Evolutionary conservation across 257 asterid species (phyloP), one percentile per base, ranked within the genome.

Genomic region (Solanum lignicaule): DNA sequence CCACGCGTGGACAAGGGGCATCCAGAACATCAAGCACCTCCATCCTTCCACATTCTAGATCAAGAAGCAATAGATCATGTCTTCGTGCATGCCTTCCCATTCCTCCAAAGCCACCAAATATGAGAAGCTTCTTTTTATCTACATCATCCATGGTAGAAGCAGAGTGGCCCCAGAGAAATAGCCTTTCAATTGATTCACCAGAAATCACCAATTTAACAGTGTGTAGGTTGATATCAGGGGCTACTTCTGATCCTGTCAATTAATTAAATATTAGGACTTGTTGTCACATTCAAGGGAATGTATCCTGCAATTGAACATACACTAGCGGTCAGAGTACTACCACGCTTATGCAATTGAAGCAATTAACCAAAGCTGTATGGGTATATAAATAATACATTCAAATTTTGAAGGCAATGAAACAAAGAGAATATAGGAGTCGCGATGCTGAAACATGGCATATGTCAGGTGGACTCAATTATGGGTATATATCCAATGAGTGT

Each of bases 81-180:
- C 96, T 92, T 35, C 99, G 96, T 76, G 93, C 93, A 91, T 97
- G 99, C 88, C 98, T 95, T 83, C 99, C 99, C 31, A 90, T 89
- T 85, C 99, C 99, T 88, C 99, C 99, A 95, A 97, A 97, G 87
- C 99, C 99, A 83, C 99, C 99, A 86, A 97, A 97, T 87, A 94
- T 85, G 83, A 94, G 46, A 87, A 95, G 87, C 89, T 93, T 95
- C 89, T 86, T 91, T 82, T 89, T 90, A 90, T 89, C 71, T n/a
- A 65, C 69, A 65, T 29, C 39, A 16, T 85, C 89, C 82, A 92
- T 86, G 36, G 94, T 66, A 91, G 96, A 97, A 31, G 98, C 87
- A 86, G 99, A 93, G 89, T 97, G 99, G 82, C 99, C 99, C 99
- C 99, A 97, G 75, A 95, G 92, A 91, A 92, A 95, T 88, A 97